phyloP scores from a whole-genome alignment of 1,284 basidiomycete species.

The Microbotryomycetes sp. region DNA sequence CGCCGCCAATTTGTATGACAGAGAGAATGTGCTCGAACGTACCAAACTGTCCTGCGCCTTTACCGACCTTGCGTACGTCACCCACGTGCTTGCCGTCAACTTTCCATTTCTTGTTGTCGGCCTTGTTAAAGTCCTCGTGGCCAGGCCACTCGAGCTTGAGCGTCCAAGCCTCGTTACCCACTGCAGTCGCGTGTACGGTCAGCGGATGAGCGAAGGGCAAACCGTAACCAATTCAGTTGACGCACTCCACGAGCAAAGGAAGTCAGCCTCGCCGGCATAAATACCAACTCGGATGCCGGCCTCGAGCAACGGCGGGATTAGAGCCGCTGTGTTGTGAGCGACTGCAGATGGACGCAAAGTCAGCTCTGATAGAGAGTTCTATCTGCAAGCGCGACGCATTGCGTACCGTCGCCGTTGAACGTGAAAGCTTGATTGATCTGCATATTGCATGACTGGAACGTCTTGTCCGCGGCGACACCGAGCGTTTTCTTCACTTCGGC shows the following conservation, averaged over 20 bases:
- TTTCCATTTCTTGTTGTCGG: constrained; percentile 10
- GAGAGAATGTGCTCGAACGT: background rate
- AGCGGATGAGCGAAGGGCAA: background rate
- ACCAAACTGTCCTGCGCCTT: constrained; percentile 16
- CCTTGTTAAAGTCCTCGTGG: constrained; percentile 17
- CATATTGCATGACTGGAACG: constrained; percentile 56
- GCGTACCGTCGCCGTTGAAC: constrained; percentile 31
- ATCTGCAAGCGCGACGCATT: constrained; percentile 39
- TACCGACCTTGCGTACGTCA: constrained; percentile 4
- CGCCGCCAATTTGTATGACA: constrained; percentile 19
- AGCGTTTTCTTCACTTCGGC: constrained; percentile 62
- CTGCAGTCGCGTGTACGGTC: background rate
- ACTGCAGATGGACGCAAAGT: background rate
- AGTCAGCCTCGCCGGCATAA: constrained; percentile 79
- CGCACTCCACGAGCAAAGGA: constrained; percentile 43
- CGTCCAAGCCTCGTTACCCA: constrained; percentile 29
- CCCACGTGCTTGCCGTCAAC: constrained; percentile 10
- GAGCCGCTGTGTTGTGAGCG: constrained; percentile 58
- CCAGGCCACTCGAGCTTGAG: constrained; percentile 19
- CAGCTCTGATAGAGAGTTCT: background rate
- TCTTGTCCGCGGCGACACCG: constrained; percentile 53
- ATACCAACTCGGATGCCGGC: constrained; percentile 68
- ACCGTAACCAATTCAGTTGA: background rate
- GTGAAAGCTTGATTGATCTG: constrained; percentile 44
- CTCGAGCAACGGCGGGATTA: constrained; percentile 67